Percentiles rank a stretch among this genome's conserved stretches.
These are phyloP conservation scores for Mycosphaerella arachidis DNA, from an alignment of 2,329 filamentous ascomycete genomes.

Conservation along the genomic window DNA sequence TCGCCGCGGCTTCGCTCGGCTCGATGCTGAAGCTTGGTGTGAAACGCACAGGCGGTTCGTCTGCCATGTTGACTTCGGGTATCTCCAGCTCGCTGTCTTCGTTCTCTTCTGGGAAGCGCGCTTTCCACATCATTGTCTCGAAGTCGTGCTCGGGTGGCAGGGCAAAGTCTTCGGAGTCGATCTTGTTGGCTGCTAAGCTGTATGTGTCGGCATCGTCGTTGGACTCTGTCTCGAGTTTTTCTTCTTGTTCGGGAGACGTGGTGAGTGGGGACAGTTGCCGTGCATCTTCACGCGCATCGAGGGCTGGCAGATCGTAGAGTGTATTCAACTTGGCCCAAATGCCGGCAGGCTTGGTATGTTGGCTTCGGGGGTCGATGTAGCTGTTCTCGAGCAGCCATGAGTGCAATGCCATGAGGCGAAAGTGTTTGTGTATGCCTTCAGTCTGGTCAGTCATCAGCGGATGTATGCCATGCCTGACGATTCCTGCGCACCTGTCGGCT, in stretches of 20 bases:
- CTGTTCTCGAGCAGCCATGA: constrained; percentile 30
- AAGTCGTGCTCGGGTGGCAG: constrained; percentile 38
- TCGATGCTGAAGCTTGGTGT: constrained; percentile 31
- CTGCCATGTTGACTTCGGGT: constrained; percentile 30
- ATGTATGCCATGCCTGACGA: not conserved
- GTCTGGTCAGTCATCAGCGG: constrained; percentile 10
- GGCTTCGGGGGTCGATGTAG: constrained; percentile 32
- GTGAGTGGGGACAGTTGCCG: constrained; percentile 42
- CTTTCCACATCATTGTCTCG: constrained; percentile 42
- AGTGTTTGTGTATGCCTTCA: constrained; percentile 85
- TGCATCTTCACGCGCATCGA: constrained; percentile 76
- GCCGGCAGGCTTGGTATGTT: constrained; percentile 79
- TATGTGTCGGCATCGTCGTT: constrained; percentile 37
- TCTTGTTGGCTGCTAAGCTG: constrained; percentile 33
- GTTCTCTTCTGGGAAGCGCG: constrained; percentile 27
- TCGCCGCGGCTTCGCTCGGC: constrained; percentile 22
- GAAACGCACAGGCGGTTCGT: constrained; percentile 31
- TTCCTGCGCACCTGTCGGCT: constrained; percentile 69
- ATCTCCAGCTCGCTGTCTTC: constrained; percentile 26
- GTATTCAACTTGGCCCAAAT: constrained; percentile 85
- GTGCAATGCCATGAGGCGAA: constrained; percentile 77
- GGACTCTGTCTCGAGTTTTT: constrained; percentile 38
- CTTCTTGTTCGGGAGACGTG: constrained; percentile 26
- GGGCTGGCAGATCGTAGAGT: constrained; percentile 78
- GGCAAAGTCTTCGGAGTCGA: constrained; percentile 39